Conservation (phyloP, 768 basidiomycete genomes). For the Mycena indigotica region DNA sequence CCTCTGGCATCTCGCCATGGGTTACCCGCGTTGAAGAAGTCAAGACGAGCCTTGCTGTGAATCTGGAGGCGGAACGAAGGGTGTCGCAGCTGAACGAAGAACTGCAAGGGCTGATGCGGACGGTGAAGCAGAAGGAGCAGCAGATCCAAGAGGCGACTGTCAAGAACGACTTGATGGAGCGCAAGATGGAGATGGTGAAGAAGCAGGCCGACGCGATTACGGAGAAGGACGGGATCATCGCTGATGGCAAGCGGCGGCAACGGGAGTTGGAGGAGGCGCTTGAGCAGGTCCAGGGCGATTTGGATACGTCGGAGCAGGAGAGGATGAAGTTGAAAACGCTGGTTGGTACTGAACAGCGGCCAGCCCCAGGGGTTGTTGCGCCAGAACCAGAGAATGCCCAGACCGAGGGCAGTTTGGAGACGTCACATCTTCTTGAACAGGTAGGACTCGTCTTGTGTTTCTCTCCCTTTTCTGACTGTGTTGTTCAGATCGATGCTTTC, state of each 20-base stretch:
- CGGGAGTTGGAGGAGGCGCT: slow-evolving; percentile 90
- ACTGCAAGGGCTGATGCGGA: slow-evolving; percentile 83
- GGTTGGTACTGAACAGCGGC: slow-evolving; percentile 67
- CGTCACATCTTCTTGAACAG: slow-evolving; percentile 87
- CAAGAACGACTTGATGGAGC: slow-evolving; percentile 94
- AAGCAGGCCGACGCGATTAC: slow-evolving; percentile 84
- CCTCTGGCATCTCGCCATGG: slow-evolving; percentile 84
- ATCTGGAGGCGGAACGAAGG: slow-evolving; percentile 90
- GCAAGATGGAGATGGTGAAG: slow-evolving; percentile 87
- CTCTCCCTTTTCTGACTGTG: slow-evolving; percentile 6
- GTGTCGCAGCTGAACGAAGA: slow-evolving; percentile 86
- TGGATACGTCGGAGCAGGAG: slow-evolving; percentile 86
- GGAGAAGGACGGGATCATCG: slow-evolving; percentile 79
- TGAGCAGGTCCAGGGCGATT: slow-evolving; percentile 87
- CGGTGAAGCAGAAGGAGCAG: slow-evolving; percentile 87
- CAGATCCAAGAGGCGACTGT: slow-evolving; percentile 83
- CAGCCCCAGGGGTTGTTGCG: slow-evolving; percentile 29
- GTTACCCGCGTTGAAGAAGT: slow-evolving; percentile 78
- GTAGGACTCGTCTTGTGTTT: slow-evolving; percentile 38
- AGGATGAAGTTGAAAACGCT: slow-evolving; percentile 78
- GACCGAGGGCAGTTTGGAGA: slow-evolving; percentile 82
- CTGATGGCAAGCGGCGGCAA: slow-evolving; percentile 85
- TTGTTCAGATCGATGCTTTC: slow-evolving; percentile 80
- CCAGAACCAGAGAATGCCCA: slow-evolving; percentile 59
- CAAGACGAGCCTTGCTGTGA: slow-evolving; percentile 79